These are phyloP conservation scores for Taphrina wiesneri DNA, from an alignment of 1,139 yeast species.

Conservation along the genomic window DNA sequence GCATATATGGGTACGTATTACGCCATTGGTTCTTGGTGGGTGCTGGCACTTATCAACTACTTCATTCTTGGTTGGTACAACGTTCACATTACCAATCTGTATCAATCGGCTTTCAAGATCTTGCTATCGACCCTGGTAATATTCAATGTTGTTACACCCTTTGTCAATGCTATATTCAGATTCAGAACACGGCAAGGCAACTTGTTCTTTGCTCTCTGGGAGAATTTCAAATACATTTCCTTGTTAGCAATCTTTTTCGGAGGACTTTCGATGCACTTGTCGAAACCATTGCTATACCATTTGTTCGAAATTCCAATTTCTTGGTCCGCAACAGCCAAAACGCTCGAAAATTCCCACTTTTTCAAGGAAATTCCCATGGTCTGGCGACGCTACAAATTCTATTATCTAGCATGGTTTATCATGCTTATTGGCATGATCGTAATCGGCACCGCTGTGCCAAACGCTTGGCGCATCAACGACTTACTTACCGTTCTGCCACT, in stretches of 20 bases:
- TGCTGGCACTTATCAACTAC: constrained; percentile 38
- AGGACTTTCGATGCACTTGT: constrained; percentile 38
- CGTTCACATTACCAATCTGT: constrained; percentile 35
- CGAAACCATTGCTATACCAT: constrained; percentile 36
- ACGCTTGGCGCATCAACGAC: constrained; percentile 37
- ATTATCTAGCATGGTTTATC: constrained; percentile 6
- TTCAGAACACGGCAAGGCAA: constrained; percentile 35
- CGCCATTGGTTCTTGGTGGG: constrained; percentile 37
- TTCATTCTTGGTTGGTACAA: constrained; percentile 38
- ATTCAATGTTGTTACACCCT: constrained; percentile 37
- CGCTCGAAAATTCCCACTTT: constrained; percentile 37
- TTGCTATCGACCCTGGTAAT: constrained; percentile 36
- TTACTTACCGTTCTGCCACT: constrained; percentile 21
- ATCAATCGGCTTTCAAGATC: constrained; percentile 38
- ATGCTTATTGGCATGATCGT: constrained; percentile 30
- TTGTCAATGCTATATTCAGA: constrained; percentile 37
- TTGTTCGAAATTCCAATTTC: constrained; percentile 37
- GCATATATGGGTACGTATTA: constrained; percentile 39
- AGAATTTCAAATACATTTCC: constrained; percentile 35
- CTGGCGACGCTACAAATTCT: constrained; percentile 25
- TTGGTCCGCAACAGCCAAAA: constrained; percentile 39
- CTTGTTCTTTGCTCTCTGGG: constrained; percentile 34
- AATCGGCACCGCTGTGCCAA: constrained; percentile 37
- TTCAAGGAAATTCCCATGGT: constrained; percentile 38
- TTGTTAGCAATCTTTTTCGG: constrained; percentile 37